Base-by-base conservation (phyloP, 257 asterid species). In the Nicotiana noctiflora region DNA sequence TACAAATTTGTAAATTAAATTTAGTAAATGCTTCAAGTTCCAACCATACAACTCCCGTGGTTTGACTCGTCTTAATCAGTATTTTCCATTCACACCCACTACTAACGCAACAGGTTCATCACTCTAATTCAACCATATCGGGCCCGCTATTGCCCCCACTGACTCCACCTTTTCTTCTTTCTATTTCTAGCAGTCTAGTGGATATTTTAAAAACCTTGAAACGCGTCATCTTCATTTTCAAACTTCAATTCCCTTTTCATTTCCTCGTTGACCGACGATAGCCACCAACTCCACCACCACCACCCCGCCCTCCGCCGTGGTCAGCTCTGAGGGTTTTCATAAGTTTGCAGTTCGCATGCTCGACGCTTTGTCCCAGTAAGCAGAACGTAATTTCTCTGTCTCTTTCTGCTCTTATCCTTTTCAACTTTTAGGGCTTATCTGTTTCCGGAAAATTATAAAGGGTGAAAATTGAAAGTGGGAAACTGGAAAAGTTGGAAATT, bases 211-310 rank as follows among this genome's bases (percentile, higher is more conserved):
- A 61, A 61, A 8, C 49, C 12, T 40, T 40, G 49, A 40, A 62
- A 40, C 59, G 77, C 77, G 77, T 70, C 59, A 21, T 12, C 2
- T 4, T 8, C 12, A 5, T 78, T 60, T 60, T 63, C 56, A n/a
- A 11, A 37, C 56, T 68, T 37, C 18, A 25, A 56, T 79, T 46
- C 29, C 29, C 82, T 14, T 63, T 46, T 13, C 62, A 79, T 79
- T 46, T 60, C 82, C 15, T 79, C 31, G 49, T 63, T 79, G 82
- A 79, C 76, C 1, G 61, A 61, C 61, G 59, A 53, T 7, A 14
- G 21, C n/a, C 76, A 67, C 82, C 76, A 67, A 65, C 81, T 2
- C 57, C 81, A 31, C 55, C 55, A 0, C 68, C 8, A 12, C 55
- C 80, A 5, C 57, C 81, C 68, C 55, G 0, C 68, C 8, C 7